These are phyloP conservation scores for Phyllosticta citrichinensis DNA, from an alignment of 2,329 filamentous ascomycete species.

Conservation along the genomic window DNA sequence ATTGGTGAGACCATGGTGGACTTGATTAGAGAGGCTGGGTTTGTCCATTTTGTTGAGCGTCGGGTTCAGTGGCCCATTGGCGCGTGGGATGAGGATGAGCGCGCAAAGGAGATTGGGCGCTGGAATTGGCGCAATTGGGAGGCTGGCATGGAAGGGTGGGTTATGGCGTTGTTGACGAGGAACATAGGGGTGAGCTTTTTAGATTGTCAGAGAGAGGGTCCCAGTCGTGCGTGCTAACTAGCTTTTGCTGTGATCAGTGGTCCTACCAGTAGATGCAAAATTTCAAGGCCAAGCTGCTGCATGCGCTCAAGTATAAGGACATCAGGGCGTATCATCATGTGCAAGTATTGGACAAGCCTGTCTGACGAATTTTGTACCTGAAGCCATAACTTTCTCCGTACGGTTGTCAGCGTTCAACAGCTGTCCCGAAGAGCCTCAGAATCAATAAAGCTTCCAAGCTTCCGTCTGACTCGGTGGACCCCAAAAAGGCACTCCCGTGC, in stretches of 20 bases:
- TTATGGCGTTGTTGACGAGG: slow-evolving; percentile 30
- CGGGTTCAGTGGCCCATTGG: slow-evolving; percentile 25
- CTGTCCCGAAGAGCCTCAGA: not conserved
- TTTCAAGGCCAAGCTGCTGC: slow-evolving; percentile 1
- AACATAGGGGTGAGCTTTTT: slow-evolving; percentile 19
- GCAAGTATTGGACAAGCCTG: not conserved
- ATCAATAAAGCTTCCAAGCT: not conserved
- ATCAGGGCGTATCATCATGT: slow-evolving; percentile 7
- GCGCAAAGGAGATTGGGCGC: slow-evolving; percentile 24
- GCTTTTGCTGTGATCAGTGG: not conserved
- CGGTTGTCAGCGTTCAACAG: not conserved
- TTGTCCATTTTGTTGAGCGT: slow-evolving; percentile 19
- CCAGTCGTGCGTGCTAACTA: not conserved
- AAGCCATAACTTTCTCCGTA: not conserved
- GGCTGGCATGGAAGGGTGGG: slow-evolving; percentile 33
- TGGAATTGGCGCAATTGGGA: slow-evolving; percentile 32
- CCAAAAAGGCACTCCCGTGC: not conserved
- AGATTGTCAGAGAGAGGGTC: too few species aligned
- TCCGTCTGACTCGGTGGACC: not conserved
- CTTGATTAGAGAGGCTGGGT: slow-evolving; percentile 17
- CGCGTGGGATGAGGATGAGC: slow-evolving; percentile 22
- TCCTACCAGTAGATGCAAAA: slow-evolving; percentile 7
- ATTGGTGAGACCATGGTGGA: slow-evolving; percentile 20
- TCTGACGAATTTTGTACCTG: not conserved
- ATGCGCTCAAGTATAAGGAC: not conserved